Conservation (phyloP, 2,329 filamentous ascomycete genomes). For the Coniosporium tulheliwenetii region DNA sequence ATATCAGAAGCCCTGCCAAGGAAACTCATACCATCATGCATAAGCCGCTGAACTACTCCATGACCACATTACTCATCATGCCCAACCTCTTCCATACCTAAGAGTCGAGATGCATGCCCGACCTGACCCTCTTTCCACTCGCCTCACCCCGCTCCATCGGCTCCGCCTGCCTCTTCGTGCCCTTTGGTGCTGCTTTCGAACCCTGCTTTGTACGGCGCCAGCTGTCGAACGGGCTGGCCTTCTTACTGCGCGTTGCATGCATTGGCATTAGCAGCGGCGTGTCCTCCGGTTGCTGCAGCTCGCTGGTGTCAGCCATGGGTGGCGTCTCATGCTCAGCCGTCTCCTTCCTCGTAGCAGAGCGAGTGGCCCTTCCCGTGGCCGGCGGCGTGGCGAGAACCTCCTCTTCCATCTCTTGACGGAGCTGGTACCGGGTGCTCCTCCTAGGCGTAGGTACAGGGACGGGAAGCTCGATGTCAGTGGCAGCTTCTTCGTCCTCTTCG, state of each 20-base stretch:
- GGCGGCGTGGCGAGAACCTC: constrained; percentile 36
- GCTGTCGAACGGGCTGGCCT: constrained; percentile 46
- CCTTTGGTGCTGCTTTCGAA: constrained; percentile 18
- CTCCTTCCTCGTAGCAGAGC: constrained; percentile 36
- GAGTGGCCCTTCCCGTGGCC: constrained; percentile 43
- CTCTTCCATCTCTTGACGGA: constrained; percentile 22
- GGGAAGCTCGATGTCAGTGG: constrained; percentile 34
- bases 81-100: no score
- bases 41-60: no score
- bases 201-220: constrained; percentile 52
- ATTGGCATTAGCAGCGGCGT: constrained; percentile 3
- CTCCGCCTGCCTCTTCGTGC: constrained; percentile 30
- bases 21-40: no score
- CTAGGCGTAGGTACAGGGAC: constrained; percentile 5
- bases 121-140: neutral
- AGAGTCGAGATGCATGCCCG: no score
- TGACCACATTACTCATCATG: no score
- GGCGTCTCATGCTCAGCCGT: neutral
- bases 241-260: constrained; percentile 6
- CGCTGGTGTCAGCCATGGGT: no score
- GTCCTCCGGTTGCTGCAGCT: constrained; percentile 1
- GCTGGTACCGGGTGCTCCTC: constrained; percentile 6
- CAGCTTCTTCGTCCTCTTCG: constrained; percentile 43
- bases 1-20: no score
- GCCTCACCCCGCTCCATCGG: constrained; percentile 10